These are phyloP conservation scores for Dothideomycetes sp. DNA, from an alignment of 2,329 filamentous ascomycete genomes.

Conservation along the genomic window DNA sequence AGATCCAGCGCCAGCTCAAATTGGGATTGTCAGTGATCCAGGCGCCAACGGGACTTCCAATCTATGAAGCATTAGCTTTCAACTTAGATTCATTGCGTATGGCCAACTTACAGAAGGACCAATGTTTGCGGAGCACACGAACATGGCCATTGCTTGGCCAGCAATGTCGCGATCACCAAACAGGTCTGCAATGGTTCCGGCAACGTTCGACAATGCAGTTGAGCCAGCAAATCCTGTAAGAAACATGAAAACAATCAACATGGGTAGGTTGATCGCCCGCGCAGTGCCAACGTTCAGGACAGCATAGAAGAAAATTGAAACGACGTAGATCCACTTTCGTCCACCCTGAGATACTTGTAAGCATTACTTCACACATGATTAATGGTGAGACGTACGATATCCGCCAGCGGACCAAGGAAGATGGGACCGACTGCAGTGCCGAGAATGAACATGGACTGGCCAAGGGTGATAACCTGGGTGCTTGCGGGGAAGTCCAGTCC, in stretches of 20 bases:
- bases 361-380: too few species aligned
- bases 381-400: constrained; percentile 2
- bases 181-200: constrained; percentile 10
- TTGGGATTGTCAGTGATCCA: constrained; percentile 18
- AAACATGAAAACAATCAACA: constrained; percentile 10
- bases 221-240: constrained; percentile 9
- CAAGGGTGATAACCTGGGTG: constrained; percentile 5
- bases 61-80: too few species aligned
- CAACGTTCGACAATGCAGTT: constrained; percentile 8
- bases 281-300: constrained; percentile 7
- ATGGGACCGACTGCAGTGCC: constrained; percentile 8
- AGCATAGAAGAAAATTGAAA: constrained; percentile 3
- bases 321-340: constrained; percentile 7
- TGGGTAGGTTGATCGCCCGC: constrained; percentile 8
- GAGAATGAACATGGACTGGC: constrained; percentile 7
- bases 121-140: constrained; percentile 21
- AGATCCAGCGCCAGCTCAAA: constrained; percentile 39
- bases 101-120: too few species aligned
- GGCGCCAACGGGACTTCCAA: constrained; percentile 20
- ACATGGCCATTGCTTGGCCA: constrained; percentile 18
- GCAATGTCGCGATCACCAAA: constrained; percentile 14
- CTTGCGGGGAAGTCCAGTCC: constrained; percentile 3
- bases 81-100: too few species aligned
- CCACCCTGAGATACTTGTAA: too few species aligned
- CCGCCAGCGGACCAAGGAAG: constrained; percentile 6